Base-by-base conservation (phyloP, 2,329 filamentous ascomycete species). In the Volutella citrinella region DNA sequence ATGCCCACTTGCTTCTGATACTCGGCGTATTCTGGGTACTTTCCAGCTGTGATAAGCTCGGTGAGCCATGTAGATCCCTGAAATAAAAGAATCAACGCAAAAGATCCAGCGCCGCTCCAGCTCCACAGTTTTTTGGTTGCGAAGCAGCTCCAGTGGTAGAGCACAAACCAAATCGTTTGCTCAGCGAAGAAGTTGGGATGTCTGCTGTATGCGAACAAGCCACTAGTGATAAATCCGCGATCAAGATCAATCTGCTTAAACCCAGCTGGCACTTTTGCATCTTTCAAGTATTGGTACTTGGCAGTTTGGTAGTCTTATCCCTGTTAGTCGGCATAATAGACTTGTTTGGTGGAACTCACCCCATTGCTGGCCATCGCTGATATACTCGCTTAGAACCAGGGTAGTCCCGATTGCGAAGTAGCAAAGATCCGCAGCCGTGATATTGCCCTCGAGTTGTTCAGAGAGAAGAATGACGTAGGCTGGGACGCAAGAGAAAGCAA, bases 111-210 rank as follows among this genome's bases (percentile, higher is more conserved):
- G 30, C 77, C 78, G 2, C 85, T 81, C 87, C 90, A 98, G 62
- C 84, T 91, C 57, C 82, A 82, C 25, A 82, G 69, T 3, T 72
- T 79, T 35, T 80, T 75, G 19, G 82, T 86, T 34, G 81, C 76
- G 56, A 79, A 84, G 61, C 85, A 91, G 47, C 77, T 80, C 93
- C 91, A 98, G 54, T 87, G 78, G 61, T 97, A 97, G 32, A 97
- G 64, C 8, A 80, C 68, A 34, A 95, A 72, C 93, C 93, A 98
- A 51, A 97, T 80, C 19, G 80, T 71, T 65, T 97, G 93, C 64
- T 98, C 93, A 6, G 87, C 87, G 6, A 86, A 80, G 56, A 97
- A 98, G 62, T 98, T 98, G 29, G 93, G 93, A 60, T 98, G 94
- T 27, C 93, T 78, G 49, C 84, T 91, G 68, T 82, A 89, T 1